These are phyloP conservation scores for Teratosphaeria gauchensis DNA, from an alignment of 2,329 filamentous ascomycete species.

Conservation along the genomic window DNA sequence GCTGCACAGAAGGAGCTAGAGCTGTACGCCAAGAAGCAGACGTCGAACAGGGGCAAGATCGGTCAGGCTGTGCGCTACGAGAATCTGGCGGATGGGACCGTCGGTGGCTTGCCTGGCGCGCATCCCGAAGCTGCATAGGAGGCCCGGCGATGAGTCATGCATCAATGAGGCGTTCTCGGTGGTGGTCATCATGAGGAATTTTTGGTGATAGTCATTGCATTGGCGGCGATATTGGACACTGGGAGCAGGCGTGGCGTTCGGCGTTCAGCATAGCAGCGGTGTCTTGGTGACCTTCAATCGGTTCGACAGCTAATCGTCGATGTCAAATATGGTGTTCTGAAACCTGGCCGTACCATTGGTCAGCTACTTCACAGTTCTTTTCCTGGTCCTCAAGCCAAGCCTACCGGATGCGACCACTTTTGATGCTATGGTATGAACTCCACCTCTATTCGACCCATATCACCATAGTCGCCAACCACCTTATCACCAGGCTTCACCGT, in stretches of 20 bases:
- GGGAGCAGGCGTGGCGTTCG: background rate
- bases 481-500: background rate
- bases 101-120: background rate
- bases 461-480: conserved; percentile 2
- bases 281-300: background rate
- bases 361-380: background rate
- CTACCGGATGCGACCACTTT: background rate
- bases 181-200: background rate
- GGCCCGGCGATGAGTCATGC: background rate
- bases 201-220: background rate
- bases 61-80: background rate
- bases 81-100: background rate
- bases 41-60: background rate
- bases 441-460: background rate
- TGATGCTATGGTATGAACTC: background rate
- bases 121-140: background rate
- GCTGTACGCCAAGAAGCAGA: background rate
- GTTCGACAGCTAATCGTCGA: background rate
- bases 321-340: background rate
- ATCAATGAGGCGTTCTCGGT: background rate
- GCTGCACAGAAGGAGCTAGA: background rate
- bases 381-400: background rate
- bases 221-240: background rate
- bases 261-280: background rate
- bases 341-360: background rate